These are phyloP conservation scores for Ogataea dorogensis DNA, from an alignment of 805 yeast species.

Conservation along the genomic window DNA sequence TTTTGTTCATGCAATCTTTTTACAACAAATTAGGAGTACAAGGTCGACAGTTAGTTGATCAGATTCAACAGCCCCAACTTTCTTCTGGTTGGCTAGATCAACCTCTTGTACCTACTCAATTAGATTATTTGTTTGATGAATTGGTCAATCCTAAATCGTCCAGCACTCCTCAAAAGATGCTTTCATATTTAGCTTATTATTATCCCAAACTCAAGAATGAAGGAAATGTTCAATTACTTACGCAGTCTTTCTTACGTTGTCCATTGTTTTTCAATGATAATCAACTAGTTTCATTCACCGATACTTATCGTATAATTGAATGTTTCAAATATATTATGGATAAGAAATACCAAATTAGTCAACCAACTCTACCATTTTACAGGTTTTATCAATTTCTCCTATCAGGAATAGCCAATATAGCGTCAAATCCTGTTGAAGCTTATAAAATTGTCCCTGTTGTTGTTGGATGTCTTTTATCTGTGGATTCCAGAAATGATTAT, in stretches of 20 bases:
- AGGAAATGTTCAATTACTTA: constrained; percentile 43
- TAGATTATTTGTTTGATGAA: constrained; percentile 47
- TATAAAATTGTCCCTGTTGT: constrained; percentile 51
- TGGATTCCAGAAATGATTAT: constrained; percentile 23
- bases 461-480: constrained; percentile 44
- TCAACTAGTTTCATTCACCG: constrained; percentile 29
- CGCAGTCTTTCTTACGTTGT: constrained; percentile 44
- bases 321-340: constrained; percentile 46
- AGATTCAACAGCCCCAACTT: constrained; percentile 7
- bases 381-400: constrained; percentile 40
- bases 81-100: not conserved
- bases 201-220: constrained; percentile 49
- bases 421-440: constrained; percentile 25
- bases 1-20: constrained; percentile 7
- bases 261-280: constrained; percentile 35
- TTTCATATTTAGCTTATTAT: constrained; percentile 51
- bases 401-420: constrained; percentile 34
- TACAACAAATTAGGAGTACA: constrained; percentile 25
- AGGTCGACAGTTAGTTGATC: constrained; percentile 24
- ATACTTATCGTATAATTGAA: constrained; percentile 42
- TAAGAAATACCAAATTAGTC: constrained; percentile 45
- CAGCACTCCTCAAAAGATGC: constrained; percentile 27
- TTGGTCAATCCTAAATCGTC: constrained; percentile 40
- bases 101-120: constrained; percentile 34
- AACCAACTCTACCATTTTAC: constrained; percentile 47